phyloP scores from a whole-genome alignment of 805 yeast species.

The Saccharomyces eubayanus region DNA sequence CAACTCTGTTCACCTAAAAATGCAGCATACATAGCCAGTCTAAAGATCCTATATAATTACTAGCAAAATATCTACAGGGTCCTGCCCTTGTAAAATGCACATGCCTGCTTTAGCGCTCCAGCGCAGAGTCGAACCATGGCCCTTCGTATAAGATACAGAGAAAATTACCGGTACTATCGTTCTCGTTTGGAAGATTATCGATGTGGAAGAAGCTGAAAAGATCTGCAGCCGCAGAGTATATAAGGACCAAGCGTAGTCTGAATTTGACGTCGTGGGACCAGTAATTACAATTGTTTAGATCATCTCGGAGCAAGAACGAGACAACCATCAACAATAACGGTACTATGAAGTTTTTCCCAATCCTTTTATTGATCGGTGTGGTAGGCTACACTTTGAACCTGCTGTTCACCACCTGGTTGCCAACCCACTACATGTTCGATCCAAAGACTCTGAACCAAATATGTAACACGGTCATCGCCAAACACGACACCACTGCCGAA shows the following conservation, averaged over 20 bases:
- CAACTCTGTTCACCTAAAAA: no score
- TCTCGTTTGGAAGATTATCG: neutral
- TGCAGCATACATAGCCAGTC: neutral
- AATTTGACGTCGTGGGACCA: neutral
- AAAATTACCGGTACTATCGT: neutral
- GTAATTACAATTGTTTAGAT: neutral
- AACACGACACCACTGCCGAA: slow-evolving; percentile 33
- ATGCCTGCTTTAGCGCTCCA: neutral
- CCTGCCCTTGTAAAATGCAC: neutral
- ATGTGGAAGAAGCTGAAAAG: neutral
- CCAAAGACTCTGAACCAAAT: slow-evolving; percentile 49
- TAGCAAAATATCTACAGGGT: neutral
- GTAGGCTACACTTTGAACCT: slow-evolving; percentile 20
- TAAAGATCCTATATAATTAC: neutral
- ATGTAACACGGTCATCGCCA: slow-evolving; percentile 45
- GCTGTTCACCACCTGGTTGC: slow-evolving; percentile 57
- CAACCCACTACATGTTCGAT: slow-evolving; percentile 64
- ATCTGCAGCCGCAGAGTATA: neutral
- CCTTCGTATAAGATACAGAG: neutral
- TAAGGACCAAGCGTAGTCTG: neutral
- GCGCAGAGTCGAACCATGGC: neutral
- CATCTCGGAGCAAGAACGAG: neutral
- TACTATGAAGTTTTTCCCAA: slow-evolving; percentile 18
- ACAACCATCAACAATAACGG: neutral
- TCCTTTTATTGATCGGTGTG: slow-evolving; percentile 13